Evolutionary conservation across 2,329 filamentous ascomycete species (phyloP).

Genomic region (Scleromitrula shiraiana): DNA sequence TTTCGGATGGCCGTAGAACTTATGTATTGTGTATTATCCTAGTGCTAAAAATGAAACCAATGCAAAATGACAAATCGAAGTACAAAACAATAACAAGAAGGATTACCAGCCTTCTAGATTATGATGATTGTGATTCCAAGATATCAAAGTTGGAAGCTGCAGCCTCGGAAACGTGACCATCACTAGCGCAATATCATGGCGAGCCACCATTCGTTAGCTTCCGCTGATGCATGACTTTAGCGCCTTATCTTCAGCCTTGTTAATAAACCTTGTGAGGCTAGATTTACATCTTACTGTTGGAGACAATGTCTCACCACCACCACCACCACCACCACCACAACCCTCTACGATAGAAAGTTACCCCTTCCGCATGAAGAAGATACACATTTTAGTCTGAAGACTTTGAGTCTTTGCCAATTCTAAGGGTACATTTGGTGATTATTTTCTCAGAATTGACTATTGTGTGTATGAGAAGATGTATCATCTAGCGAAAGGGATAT

Average conservation of each 20-base stretch:
- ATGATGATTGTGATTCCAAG: no score
- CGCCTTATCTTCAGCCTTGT: background rate
- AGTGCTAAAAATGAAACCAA: no score
- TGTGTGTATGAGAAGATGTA: slow-evolving; percentile 55
- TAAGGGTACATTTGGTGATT: no score
- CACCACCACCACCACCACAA: background rate
- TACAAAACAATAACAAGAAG: no score
- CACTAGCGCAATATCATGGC: no score
- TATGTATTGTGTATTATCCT: background rate
- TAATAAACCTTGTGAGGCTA: background rate
- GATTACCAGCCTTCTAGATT: no score
- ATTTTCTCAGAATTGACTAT: background rate
- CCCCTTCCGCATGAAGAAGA: background rate
- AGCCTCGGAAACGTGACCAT: no score
- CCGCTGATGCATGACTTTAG: background rate
- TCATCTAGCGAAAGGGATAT: slow-evolving; percentile 89
- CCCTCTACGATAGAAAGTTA: background rate
- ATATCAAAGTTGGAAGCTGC: no score
- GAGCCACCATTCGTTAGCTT: background rate
- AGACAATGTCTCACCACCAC: background rate
- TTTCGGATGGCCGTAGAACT: background rate
- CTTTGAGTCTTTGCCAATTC: no score
- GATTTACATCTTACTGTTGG: background rate
- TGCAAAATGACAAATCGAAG: no score
- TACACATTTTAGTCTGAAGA: background rate